Base-by-base conservation (phyloP, 1,284 basidiomycete species). In the Marasmius tenuissimus region DNA sequence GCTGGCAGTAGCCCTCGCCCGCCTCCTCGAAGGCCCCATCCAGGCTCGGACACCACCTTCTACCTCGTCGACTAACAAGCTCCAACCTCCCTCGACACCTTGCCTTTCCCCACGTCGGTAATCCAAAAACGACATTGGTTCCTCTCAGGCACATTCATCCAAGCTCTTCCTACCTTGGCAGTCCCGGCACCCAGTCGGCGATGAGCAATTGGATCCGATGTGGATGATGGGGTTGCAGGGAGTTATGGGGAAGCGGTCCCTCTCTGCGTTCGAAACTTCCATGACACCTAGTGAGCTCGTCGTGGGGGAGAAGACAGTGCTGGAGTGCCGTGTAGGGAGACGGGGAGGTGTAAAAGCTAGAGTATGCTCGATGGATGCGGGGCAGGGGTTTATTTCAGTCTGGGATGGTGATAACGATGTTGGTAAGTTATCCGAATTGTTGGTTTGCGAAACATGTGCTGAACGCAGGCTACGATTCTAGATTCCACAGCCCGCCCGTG, bases 211-310 rank as follows among this genome's bases (percentile, higher is more conserved):
- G 3, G 73, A 78, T 50, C 85, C 86, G 0, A 79, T 81, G 4
- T 90, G 88, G 88, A 74, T 71, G 18, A 81, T 88, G 68, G 86
- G 86, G 5, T 72, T 87, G 34, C 84, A 89, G 70, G 88, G 87
- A 16, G 87, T 89, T 69, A 82, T 89, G 73, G 87, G 83, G 61
- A 90, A 90, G 74, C 76, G 83, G 10, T 55, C 87, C 53, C 86
- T 83, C 61, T 83, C 82, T 11, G 84, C 86, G 61, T 87, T 89
- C n/a, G n/a, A n/a, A n/a, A n/a, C n/a, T n/a, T n/a, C n/a, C 72
- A 80, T 81, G 22, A 88, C 85, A 22, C 84, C 83, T 35, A 78
- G 83, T 85, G 54, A 63, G 81, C 67, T 18, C 20, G n/a, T n/a
- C n/a, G n/a, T n/a, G n/a, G n/a, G n/a, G n/a, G n/a, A n/a, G n/a